These are phyloP conservation scores for Cryphonectria nitschkei DNA, from an alignment of 2,329 filamentous ascomycete genomes.

Conservation along the genomic window DNA sequence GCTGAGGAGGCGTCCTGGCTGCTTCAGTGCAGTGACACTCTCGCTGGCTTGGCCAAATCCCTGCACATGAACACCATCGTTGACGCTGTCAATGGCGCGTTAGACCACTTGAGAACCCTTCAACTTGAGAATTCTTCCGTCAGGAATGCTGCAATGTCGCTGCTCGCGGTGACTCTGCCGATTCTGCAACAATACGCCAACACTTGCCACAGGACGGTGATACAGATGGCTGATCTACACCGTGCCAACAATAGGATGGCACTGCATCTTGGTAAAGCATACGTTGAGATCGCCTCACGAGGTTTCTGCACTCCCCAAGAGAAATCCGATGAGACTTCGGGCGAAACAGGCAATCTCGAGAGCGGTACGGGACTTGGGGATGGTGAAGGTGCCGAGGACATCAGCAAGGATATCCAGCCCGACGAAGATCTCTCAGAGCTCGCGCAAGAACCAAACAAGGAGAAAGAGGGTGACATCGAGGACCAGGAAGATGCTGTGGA, in stretches of 20 bases:
- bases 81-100: conserved; percentile 42
- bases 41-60: conserved; percentile 57
- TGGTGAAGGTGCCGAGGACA: conserved; percentile 93
- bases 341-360: conserved; percentile 79
- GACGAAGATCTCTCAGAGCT: conserved; percentile 93
- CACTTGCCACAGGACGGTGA: conserved; percentile 62
- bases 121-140: conserved; percentile 43
- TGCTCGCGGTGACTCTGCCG: conserved; percentile 67
- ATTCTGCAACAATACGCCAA: conserved; percentile 74
- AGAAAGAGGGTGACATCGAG: conserved; percentile 69
- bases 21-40: conserved; percentile 55
- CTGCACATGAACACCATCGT: conserved; percentile 63
- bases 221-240: conserved; percentile 67
- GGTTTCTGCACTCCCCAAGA: conserved; percentile 93
- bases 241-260: conserved; percentile 73
- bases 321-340: conserved; percentile 70
- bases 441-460: conserved; percentile 78
- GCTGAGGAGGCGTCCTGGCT: conserved; percentile 68
- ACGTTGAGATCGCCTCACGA: conserved; percentile 76
- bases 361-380: conserved; percentile 92
- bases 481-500: conserved; percentile 86
- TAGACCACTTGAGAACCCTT: conserved; percentile 42
- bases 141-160: conserved; percentile 53
- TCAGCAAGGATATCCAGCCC: conserved; percentile 93
- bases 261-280: conserved; percentile 74